Evolutionary conservation across 108 stramenopile genomes (phyloP), one percentile per base, ranked within the genome.

Genomic region (Nitzschia putrida): DNA sequence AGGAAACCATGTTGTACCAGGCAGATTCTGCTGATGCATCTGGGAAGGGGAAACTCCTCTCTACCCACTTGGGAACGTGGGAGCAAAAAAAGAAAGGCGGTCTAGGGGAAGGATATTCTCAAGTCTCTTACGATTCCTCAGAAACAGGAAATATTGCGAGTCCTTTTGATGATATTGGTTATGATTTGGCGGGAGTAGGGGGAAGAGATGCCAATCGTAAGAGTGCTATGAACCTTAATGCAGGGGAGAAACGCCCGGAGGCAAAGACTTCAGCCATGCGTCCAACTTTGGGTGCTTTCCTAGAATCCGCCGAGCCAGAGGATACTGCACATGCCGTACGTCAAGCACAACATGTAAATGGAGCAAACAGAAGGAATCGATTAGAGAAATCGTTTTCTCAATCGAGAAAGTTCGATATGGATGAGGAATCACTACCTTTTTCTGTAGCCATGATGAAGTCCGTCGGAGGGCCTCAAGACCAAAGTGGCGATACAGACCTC

Each of bases 121-220:
- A 64, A 10, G 13, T 64, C 0, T 64, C 61, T 2, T 22, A 22
- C 21, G 45, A 47, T 24, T 64, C 61, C 4, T 45, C 43, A 22
- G 61, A 64, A 25, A 44, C 45, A 21, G 45, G 45, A 14, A 64
- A 64, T 9, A 13, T 49, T 1, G 61, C 61, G 44, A 49, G 45
- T 45, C 61, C 61, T 10, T 64, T 64, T 23, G 61, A 64, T 64
- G 61, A 64, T 64, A 64, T 64, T 25, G 61, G 61, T 2, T 64
- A 39, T 25, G 29, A 34, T 4, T 23, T 64, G 12, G 61, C 61
- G 40, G 43, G 42, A 10, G 61, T 23, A 18, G 10, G 13, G 8
- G 61, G 29, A 4, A 1, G 3, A 34, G 29, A 34, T 34, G 29
- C 29, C 1, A 34, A 34, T 34, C 20, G 18, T 8, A 64, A 45